Evolutionary conservation across 192 early-diverging fungal species (phyloP), one percentile per base, ranked within the genome.

Genomic region (Coemansia umbellata): DNA sequence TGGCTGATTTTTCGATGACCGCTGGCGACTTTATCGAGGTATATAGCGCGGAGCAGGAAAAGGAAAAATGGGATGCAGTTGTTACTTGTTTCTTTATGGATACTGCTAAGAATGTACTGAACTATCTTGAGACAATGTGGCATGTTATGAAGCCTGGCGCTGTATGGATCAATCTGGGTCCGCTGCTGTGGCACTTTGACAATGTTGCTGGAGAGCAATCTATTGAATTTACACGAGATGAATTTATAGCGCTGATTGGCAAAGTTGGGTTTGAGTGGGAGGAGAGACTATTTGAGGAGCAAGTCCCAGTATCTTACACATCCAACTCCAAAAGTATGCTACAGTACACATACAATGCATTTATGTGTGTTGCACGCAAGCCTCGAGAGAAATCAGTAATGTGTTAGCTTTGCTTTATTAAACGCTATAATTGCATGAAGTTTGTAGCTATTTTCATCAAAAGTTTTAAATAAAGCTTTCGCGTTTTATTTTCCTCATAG

Each of bases 1-100:
- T 58, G 14, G 85, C 87, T 1, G 86, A 91, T 43, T 97, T 97
- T 61, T 93, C 91, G 7, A 97, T 99, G 95, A 87, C 89, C 7
- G 94, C 94, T 4, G 97, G 97, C 37, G 97, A 99, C 69, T 99
- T 99, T 78, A 51, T 88, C 33, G 95, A 97, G 65, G 84, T 94
- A 8, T 98, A 98, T 54, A 73, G 82, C 6, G 55, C 69, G 0
- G 74, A 83, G 7, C 75, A 87, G 5, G 80, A 82, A 26, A 58
- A 66, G 53, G 87, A 81, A 55, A 63, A 73, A 55, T 99, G 91
- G 91, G 92, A 97, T 64, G 85, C 83, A 9, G 75, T 97, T 3
- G 90, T 94, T 2, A 96, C 92, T 1, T 95, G 94, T 60, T 99
- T 93, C 79, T 99, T 99, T 68, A 88, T 99, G 39, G 96, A 99